Base-by-base conservation (phyloP, 768 basidiomycete species). In the Auricularia sp. region DNA sequence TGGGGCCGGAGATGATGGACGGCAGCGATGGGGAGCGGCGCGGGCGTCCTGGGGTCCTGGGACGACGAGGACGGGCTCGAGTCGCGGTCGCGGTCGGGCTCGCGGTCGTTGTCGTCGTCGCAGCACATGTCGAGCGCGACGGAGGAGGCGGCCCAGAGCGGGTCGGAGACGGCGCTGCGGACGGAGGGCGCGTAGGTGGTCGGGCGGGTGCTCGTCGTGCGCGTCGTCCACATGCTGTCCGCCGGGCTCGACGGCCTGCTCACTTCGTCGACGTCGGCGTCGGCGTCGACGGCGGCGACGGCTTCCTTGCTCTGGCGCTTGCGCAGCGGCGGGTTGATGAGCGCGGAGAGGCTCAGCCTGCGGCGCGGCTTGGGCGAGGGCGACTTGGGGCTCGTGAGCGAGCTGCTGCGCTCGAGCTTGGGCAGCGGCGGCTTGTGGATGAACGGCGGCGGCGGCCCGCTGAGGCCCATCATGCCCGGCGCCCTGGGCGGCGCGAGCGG, bases 141-240 rank as follows among this genome's bases (percentile, higher is more conserved):
- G 29, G 11, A 29, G 56, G 24, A 8, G 56, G 29, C 29, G 14
- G 13, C 11, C 56, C 16, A 14, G 56, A 59, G 29, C 29, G 14
- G 24, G 56, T 59, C 11, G 29, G 24, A 8, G 24, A 14, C 14
- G 24, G 21, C 56, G 24, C 8, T 13, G 24, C 56, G 24, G 56
- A 42, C 39, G 39, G 39, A 42, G 8, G 56, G 34, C 56, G 34
- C 56, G 29, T 59, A 59, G 7, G 56, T 59, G 16, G 56, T 59
- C 56, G 56, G 56, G 34, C 56, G 56, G 10, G 56, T 59, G 56
- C 56, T 59, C 24, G 56, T 59, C 56, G 56, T 59, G 29, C 24
- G 24, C 56, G 10, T 8, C 24, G 56, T 59, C 24, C 24, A 59
- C 56, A 59, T 59, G 34, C 56, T 59, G 34, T 59, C 56, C 7